Evolutionary conservation across 106 monocot genomes (phyloP), one percentile per base, ranked within the genome.

Genomic region (Hemerocallis citrina): DNA sequence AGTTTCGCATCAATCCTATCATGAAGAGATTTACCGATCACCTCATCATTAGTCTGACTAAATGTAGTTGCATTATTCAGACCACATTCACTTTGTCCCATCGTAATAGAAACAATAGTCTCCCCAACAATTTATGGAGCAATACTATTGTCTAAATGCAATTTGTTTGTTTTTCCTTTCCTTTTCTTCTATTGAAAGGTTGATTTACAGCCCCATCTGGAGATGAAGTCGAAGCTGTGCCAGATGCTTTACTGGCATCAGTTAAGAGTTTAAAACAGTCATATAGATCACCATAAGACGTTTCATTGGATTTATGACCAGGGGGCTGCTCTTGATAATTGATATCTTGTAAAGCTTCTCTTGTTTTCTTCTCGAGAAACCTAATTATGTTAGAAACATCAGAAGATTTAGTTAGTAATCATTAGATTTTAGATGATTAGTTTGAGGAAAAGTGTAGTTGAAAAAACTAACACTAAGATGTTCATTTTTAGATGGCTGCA

Each of bases 101-200:
- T 32, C 31, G 31, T 32, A 54, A 29, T 15, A 54, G 54, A 54
- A 32, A 22, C 23, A 20, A 30, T 48, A 3, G 61, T 19, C 27
- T 27, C 42, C 48, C n/a, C 34, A 63, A 8, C 22, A 65, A 34
- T 46, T 38, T 47, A 11, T 10, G 8, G 1, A 38, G 46, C 44
- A 55, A 15, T 25, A 63, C 19, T 44, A 38, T 36, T 21, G 20
- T 55, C 22, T 27, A n/a, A 28, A 24, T 44, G 41, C 13, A 29
- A 17, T 55, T 63, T 68, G 7, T 44, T 42, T 17, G 34, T 57
- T 46, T 62, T 62, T 2, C 38, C 62, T 42, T 69, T 76, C 64
- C 59, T 76, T 50, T 65, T 70, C 48, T 65, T 69, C 51, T 70
- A 9, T 42, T 57, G 5, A 35, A 40, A 41, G 7, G 37, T 23